These are phyloP conservation scores for Dentipellis sp. DNA, from an alignment of 768 basidiomycete species.

Conservation along the genomic window DNA sequence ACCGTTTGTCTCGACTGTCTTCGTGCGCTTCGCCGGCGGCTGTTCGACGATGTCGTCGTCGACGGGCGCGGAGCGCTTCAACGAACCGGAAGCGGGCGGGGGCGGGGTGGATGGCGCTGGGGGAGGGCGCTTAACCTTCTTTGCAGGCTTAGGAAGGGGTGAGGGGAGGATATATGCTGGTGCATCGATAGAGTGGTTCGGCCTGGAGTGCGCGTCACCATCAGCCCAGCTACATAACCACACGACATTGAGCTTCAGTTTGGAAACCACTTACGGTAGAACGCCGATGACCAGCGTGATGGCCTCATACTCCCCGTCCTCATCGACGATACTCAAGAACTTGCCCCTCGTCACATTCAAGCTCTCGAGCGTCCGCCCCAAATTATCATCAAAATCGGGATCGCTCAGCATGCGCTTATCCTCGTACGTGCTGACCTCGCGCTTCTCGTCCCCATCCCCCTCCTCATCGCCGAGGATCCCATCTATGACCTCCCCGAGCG, in stretches of 20 bases:
- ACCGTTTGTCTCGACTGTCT: slow-evolving; percentile 19
- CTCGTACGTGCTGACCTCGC: slow-evolving; percentile 65
- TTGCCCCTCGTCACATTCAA: slow-evolving; percentile 74
- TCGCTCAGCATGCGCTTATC: slow-evolving; percentile 83
- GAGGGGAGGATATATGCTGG: slow-evolving; percentile 55
- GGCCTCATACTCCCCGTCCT: slow-evolving; percentile 69
- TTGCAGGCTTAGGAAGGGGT: slow-evolving; percentile 50
- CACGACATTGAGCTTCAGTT: too few species aligned
- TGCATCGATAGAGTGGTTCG: slow-evolving; percentile 42
- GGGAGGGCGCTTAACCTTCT: slow-evolving; percentile 22
- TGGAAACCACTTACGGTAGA: slow-evolving; percentile 51
- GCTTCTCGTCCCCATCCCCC: slow-evolving; percentile 21
- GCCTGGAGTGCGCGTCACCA: slow-evolving; percentile 19
- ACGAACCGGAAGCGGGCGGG: slow-evolving; percentile 34
- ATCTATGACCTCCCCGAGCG: slow-evolving; percentile 63
- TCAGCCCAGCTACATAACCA: too few species aligned
- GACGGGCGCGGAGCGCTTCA: slow-evolving; percentile 52
- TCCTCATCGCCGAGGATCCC: slow-evolving; percentile 52
- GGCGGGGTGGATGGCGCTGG: slow-evolving; percentile 29
- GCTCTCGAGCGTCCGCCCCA: slow-evolving; percentile 70
- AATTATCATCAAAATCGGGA: slow-evolving; percentile 90
- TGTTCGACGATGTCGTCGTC: slow-evolving; percentile 50
- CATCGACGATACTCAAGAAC: slow-evolving; percentile 84
- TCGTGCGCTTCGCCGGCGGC: slow-evolving; percentile 40
- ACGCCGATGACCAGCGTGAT: slow-evolving; percentile 60